Evolutionary conservation across 441 rosid species (phyloP).

Genomic region (Aleurites moluccanus): DNA sequence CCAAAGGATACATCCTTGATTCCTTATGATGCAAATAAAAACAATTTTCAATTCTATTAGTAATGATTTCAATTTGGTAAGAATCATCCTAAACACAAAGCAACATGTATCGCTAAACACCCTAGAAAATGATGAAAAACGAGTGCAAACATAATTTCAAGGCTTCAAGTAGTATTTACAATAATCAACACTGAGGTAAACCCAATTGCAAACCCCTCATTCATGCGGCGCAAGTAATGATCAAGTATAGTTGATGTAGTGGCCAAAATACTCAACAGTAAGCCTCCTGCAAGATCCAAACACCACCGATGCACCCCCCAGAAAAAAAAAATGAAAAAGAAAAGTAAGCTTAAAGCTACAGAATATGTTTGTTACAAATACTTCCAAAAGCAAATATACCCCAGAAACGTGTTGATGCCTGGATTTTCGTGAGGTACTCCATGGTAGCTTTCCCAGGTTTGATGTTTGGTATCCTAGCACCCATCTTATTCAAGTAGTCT

Average conservation of each 20-base stretch:
- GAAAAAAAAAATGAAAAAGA: neutral
- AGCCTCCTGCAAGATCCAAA: constrained; percentile 60
- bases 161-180: constrained; percentile 40
- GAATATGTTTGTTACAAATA: neutral
- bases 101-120: neutral
- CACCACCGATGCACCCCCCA: constrained; percentile 6
- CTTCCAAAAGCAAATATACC: constrained; percentile 46
- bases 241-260: constrained; percentile 82
- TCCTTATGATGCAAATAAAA: neutral
- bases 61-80: neutral
- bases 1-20: too few species aligned
- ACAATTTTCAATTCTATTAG: neutral
- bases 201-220: constrained; percentile 86
- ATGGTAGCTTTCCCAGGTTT: constrained; percentile 98
- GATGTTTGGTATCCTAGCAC: constrained; percentile 89
- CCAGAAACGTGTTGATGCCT: constrained; percentile 98
- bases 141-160: neutral
- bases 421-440: constrained; percentile 77
- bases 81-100: neutral
- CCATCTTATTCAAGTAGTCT: constrained; percentile 64
- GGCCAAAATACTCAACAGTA: constrained; percentile 79
- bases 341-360: neutral
- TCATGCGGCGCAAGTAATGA: constrained; percentile 73
- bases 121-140: neutral
- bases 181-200: constrained; percentile 88